phyloP scores from a whole-genome alignment of 2,329 filamentous ascomycete species.

The Anisogramma anomala region DNA sequence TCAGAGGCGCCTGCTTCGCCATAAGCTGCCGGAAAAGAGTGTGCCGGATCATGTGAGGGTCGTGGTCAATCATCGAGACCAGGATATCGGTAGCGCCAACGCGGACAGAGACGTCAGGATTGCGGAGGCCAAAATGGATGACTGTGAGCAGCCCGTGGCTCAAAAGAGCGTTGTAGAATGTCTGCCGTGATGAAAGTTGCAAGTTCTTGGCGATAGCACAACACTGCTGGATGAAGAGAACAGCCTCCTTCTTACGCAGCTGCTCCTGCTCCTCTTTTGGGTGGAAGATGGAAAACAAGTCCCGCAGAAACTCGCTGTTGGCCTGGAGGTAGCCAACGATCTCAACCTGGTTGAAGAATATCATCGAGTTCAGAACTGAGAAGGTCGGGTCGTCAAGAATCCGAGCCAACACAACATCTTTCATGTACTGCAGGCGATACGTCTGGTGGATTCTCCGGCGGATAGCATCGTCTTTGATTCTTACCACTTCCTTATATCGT shows the following conservation, averaged over 20 bases:
- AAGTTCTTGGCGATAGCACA: constrained; percentile 89
- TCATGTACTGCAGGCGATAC: constrained; percentile 90
- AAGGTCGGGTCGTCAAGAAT: constrained; percentile 97
- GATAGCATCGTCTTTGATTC: constrained; percentile 71
- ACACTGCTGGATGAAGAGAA: constrained; percentile 94
- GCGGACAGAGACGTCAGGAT: constrained; percentile 70
- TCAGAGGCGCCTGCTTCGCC: constrained; percentile 74
- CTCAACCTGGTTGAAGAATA: constrained; percentile 98
- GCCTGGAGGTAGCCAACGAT: constrained; percentile 90
- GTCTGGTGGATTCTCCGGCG: constrained; percentile 91
- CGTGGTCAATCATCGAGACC: constrained; percentile 89
- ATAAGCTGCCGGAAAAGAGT: constrained; percentile 88
- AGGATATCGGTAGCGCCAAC: constrained; percentile 91
- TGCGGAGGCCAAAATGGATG: constrained; percentile 82
- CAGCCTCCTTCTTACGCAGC: constrained; percentile 80
- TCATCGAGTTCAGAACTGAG: constrained; percentile 90
- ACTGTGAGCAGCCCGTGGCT: constrained; percentile 76
- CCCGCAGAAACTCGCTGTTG: constrained; percentile 65
- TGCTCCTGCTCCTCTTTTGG: constrained; percentile 43
- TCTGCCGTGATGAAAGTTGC: constrained; percentile 68
- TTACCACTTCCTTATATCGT: constrained; percentile 91
- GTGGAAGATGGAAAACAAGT: constrained; percentile 78
- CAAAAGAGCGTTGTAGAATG: constrained; percentile 83
- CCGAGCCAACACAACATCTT: constrained; percentile 92
- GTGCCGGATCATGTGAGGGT: constrained; percentile 83